Base-by-base conservation (phyloP, 306 rosid genomes). In the Prunus salicina region DNA sequence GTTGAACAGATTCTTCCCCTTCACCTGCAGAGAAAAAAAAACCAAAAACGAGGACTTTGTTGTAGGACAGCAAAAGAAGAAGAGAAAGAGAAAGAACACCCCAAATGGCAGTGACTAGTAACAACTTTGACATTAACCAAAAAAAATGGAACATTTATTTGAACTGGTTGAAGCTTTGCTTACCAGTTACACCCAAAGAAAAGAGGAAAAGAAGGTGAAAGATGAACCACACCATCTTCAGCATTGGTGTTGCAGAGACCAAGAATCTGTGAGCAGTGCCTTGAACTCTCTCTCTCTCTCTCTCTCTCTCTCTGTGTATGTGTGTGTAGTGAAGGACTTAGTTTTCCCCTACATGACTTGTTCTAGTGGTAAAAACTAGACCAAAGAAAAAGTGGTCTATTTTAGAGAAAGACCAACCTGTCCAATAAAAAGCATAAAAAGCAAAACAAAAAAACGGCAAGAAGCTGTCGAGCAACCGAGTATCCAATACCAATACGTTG, bases 181-280 rank as follows among this genome's bases (percentile, higher is more conserved):
- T 88, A 91, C 95, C 91, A 53, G 87, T 53, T 64, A 77, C 84
- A 82, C 76, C 77, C n/a, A 79, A 69, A 7, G 66, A 78, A 78
- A 3, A 80, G 64, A 90, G 80, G 63, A 85, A 10, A 50, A 81
- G 67, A 12, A 87, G 79, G 56, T 71, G 81, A 68, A 85, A 22
- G 72, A 76, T 15, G 12, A 87, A 70, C 8, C 47, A 67, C 68
- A 49, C 80, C 88, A 79, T 86, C 60, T 82, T 88, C 88, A 80
- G 43, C 79, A 73, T 73, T 71, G 65, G 47, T 34, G 56, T 34
- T 62, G 73, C 38, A 67, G 69, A 50, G 55, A 24, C 52, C 64
- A 38, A 38, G 43, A 38, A 38, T 38, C 43, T 0, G 10, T 71
- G 51, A 20, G 18, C 50, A 52, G 3, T 30, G 24, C 24, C 22